Evolutionary conservation across 306 rosid genomes (phyloP).

Genomic region (Medicago arabica): DNA sequence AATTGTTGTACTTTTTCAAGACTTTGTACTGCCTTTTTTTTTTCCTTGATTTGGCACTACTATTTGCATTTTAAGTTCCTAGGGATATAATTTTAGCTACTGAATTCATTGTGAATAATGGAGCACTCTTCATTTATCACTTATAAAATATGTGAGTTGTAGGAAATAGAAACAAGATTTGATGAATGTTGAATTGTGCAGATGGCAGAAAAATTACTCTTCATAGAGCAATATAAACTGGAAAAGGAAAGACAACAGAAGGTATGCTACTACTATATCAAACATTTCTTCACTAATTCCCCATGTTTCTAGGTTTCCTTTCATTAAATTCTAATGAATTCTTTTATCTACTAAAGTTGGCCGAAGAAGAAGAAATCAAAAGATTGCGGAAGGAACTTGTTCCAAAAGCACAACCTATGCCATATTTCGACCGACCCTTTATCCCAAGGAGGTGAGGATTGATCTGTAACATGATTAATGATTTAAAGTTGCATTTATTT

Average conservation of each 20-base stretch:
- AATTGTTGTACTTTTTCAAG: background rate
- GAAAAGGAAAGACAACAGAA: constrained; percentile 80
- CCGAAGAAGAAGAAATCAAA: constrained; percentile 83
- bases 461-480: constrained; percentile 8
- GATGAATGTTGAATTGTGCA: constrained; percentile 40
- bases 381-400: constrained; percentile 84
- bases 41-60: background rate
- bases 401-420: constrained; percentile 99
- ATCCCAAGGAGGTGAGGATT: constrained; percentile 79
- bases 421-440: constrained; percentile 96
- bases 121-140: background rate
- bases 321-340: constrained; percentile 16
- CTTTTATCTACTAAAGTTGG: constrained; percentile 53
- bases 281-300: background rate
- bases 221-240: constrained; percentile 81
- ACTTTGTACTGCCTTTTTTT: background rate
- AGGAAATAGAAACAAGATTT: constrained; percentile 1
- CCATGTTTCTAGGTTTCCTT: background rate
- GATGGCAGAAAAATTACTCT: constrained; percentile 78
- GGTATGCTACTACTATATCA: constrained; percentile 47
- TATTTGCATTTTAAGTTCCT: background rate
- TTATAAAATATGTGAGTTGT: background rate
- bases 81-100: constrained; percentile 15
- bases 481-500: constrained; percentile 11
- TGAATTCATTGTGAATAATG: background rate